Base-by-base conservation (phyloP, 208 protist genomes). In the Trypanosoma brucei region DNA sequence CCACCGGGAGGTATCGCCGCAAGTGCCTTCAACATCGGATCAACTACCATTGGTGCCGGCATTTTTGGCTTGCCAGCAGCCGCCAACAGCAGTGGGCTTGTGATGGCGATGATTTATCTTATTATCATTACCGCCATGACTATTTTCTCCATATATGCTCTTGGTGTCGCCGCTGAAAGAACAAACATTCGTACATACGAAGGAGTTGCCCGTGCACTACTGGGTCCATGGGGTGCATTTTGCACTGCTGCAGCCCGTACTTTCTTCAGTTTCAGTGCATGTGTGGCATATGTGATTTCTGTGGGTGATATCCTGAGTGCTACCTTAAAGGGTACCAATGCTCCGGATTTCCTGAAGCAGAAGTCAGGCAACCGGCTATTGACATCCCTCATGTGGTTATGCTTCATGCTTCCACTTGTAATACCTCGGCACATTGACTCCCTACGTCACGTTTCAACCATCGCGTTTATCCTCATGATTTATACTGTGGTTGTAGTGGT, bases 371-470 rank as follows among this genome's bases (percentile, higher is more conserved):
- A 74, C 54, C 74, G 75, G n/a, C 59, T 86, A 35, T 57, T 91
- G 22, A 78, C 67, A 13, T 61, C 69, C 13, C 38, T 75, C 44
- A 37, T 91, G 1, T 91, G 78, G 81, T 54, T 84, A 0, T 57
- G 81, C 22, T 72, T 66, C 49, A 91, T 93, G 37, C 65, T 91
- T 4, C 87, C 87, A 2, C n/a, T 91, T 50, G 76, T 71, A 13
- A 62, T 91, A 35, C 80, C 72, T 3, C 76, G 79, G 58, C 44
- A 78, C 22, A 82, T 93, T 33, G 74, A 91, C 69, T 73, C 79
- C 0, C 70, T 93, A 13, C 81, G 87, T 8, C 79, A 86, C 58
- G 61, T 65, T 34, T 89, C 82, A 14, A 55, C 73, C 31, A 7
- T 90, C n/a, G 81, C 66, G 33, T 72, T 91, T 34, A 45, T 52